Evolutionary conservation across 2,329 filamentous ascomycete genomes (phyloP), one percentile per base, ranked within the genome.

Genomic region (Ceratocystis destructans): DNA sequence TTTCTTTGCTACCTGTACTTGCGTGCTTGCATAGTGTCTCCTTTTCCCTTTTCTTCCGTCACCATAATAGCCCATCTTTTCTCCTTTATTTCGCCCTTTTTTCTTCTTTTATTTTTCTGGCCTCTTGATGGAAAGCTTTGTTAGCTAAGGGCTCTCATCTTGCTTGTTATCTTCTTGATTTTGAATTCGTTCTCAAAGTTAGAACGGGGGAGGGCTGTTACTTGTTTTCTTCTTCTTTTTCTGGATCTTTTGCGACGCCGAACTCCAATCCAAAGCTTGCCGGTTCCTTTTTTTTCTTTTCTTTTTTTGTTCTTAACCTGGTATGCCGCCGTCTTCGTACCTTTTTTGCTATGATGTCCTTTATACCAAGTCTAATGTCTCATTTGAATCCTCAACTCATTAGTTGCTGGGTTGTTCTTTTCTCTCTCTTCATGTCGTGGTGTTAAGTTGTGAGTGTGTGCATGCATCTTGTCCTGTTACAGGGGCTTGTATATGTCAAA

Each of bases 1-100:
- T 70, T 66, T 67, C 69, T 69, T 66, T 68, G 62, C 67, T 70
- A 68, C 70, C 66, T 69, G 8, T 12, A n/a, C 28, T 44, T 22
- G 20, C 22, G 44, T 25, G 10, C 33, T 57, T 59, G 25, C 28
- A 31, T 59, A 17, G 28, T 31, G 53, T 50, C 22, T 50, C 5
- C 25, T 59, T 37, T 31, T 37, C 28, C n/a, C 53, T 57, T 31
- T 15, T 57, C 22, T 57, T 57, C 5, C 22, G n/a, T 10, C 1
- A 41, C 37, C 37, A 41, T 41, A 41, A 41, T 41, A 41, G 37
- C 37, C 37, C 37, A 41, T 50, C 5, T 50, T 50, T 31, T 25
- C 25, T 55, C 15, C 17, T 59, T 15, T 28, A 41, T 44, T 33
- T 62, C 15, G 17, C n/a, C 33, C 17, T 45, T 33, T 62, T 44